Percentiles rank a stretch among this genome's conserved stretches.
Evolutionary conservation across 192 early-diverging fungal genomes (phyloP).

Genomic region (Backusella parvicylindrica): DNA sequence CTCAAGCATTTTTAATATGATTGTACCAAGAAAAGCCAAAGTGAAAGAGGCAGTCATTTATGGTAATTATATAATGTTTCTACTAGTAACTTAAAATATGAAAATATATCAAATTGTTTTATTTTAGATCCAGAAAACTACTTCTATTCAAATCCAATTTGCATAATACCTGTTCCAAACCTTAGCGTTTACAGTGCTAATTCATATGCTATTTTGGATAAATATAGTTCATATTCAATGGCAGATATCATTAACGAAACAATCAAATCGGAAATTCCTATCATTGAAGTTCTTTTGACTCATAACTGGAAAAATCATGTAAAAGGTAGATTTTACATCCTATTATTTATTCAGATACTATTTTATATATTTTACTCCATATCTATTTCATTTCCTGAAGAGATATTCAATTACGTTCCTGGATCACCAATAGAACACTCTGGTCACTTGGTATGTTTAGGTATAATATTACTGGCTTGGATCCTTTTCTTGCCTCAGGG

Average conservation of each 20-base stretch:
- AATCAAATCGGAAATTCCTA: background rate
- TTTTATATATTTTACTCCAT: conserved; percentile 2
- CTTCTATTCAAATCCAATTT: background rate
- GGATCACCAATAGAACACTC: background rate
- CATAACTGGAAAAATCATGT: conserved; percentile 1
- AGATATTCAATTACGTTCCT: background rate
- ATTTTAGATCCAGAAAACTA: background rate
- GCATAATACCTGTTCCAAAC: background rate
- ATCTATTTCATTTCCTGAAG: background rate
- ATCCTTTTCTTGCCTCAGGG: background rate
- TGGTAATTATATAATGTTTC: background rate
- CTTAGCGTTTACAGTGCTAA: background rate
- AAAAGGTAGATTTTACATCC: background rate
- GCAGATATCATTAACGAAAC: background rate
- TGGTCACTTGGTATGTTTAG: background rate
- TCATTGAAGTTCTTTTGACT: conserved; percentile 10
- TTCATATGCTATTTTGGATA: background rate
- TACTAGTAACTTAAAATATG: background rate
- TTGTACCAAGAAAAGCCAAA: background rate
- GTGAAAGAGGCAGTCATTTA: background rate
- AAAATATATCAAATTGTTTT: background rate
- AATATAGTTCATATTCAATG: background rate
- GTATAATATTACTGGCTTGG: background rate
- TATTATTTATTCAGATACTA: background rate
- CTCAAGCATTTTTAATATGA: background rate